phyloP scores from a whole-genome alignment of 257 asterid genomes.

The Ophiorrhiza pumila region DNA sequence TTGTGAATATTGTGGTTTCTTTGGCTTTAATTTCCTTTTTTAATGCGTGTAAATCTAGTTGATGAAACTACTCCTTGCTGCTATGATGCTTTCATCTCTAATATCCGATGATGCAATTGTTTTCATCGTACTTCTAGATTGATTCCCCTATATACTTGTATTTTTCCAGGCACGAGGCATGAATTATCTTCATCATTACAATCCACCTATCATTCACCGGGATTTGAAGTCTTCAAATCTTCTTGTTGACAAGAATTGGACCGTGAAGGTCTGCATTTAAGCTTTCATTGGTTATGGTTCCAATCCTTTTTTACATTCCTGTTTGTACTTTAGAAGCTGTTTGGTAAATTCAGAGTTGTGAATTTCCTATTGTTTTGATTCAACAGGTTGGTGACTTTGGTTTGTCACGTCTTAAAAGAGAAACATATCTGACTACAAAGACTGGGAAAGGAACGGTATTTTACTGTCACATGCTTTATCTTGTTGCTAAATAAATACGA shows the following conservation, averaged over 20 bases:
- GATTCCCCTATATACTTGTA: neutral
- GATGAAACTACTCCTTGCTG: neutral
- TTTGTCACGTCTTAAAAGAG: conserved; percentile 79
- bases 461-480: conserved; percentile 11
- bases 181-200: conserved; percentile 91
- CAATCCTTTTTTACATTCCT: conserved; percentile 14
- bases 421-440: conserved; percentile 80
- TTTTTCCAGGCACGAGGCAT: conserved; percentile 79
- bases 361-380: conserved; percentile 9
- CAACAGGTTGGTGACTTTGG: conserved; percentile 98
- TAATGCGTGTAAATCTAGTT: too few relatives aligned
- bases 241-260: conserved; percentile 97
- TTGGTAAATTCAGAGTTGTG: neutral
- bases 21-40: neutral
- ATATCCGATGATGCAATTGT: neutral
- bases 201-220: conserved; percentile 89
- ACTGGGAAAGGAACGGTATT: conserved; percentile 95
- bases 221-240: conserved; percentile 97
- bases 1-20: neutral
- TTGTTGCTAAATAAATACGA: conserved; percentile 14
- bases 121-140: neutral
- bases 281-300: neutral
- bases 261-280: conserved; percentile 68
- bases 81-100: neutral
- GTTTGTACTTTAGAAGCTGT: conserved; percentile 8